Percentiles rank a stretch among this genome's conserved stretches.
Conservation (phyloP, 225 moss, liverwort and hornwort genomes). For the Physcomitrellopsis africana region DNA sequence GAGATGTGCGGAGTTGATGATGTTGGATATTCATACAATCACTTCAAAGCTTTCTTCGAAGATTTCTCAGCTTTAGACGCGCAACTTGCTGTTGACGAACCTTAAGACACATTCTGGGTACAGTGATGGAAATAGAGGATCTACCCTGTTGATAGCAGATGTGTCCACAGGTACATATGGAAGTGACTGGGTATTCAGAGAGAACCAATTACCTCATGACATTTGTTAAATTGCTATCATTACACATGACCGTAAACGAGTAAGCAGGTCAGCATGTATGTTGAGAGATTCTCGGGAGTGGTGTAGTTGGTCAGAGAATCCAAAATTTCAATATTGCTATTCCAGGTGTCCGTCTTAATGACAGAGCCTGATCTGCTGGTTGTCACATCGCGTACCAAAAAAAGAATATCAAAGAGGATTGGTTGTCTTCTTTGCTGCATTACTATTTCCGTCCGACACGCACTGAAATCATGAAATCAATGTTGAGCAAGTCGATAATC, state of each 20-base stretch:
- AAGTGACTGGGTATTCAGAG: neutral
- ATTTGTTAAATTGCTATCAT: slow-evolving; percentile 20
- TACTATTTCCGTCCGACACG: neutral
- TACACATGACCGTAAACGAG: slow-evolving; percentile 21
- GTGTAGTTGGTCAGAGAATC: slow-evolving; percentile 17
- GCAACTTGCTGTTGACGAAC: slow-evolving; percentile 58
- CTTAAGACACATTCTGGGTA: slow-evolving; percentile 33
- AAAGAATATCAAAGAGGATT: neutral
- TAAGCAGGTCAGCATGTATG: slow-evolving; percentile 21
- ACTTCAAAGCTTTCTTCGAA: slow-evolving; percentile 88
- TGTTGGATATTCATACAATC: slow-evolving; percentile 74
- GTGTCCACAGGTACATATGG: neutral
- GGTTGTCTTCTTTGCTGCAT: slow-evolving; percentile 15
- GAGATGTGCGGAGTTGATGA: slow-evolving; percentile 99
- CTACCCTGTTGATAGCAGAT: slow-evolving; percentile 9
- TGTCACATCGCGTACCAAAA: neutral
- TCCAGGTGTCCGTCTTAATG: slow-evolving; percentile 6
- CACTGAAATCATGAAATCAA: neutral
- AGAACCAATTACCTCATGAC: neutral
- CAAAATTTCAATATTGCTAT: neutral
- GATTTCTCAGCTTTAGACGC: slow-evolving; percentile 79
- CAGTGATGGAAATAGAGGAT: slow-evolving; percentile 9
- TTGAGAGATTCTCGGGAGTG: slow-evolving; percentile 12
- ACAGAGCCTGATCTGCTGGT: neutral
- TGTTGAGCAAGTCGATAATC: slow-evolving; percentile 4